These are phyloP conservation scores for Leccinum ochraceum DNA, from an alignment of 768 basidiomycete genomes.

Conservation along the genomic window DNA sequence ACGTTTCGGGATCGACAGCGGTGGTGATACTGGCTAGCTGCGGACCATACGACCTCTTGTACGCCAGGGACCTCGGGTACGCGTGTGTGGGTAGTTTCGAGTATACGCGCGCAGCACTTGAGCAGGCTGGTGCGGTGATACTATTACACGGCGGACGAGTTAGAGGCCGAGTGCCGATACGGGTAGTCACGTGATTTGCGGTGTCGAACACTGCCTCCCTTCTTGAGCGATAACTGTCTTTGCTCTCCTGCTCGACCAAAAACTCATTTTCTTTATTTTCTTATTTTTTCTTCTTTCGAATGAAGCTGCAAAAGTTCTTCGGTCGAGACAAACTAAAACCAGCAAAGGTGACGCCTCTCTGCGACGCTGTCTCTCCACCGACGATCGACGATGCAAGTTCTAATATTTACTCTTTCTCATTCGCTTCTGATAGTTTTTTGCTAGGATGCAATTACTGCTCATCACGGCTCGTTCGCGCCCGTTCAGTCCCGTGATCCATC, in stretches of 20 bases:
- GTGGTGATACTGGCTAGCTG: conserved; percentile 60
- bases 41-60: conserved; percentile 62
- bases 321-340: conserved; percentile 48
- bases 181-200: conserved; percentile 25
- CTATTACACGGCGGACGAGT: conserved; percentile 36
- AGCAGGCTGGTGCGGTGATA: conserved; percentile 43
- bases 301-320: conserved; percentile 60
- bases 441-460: conserved; percentile 30
- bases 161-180: conserved; percentile 13
- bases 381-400: conserved; percentile 33
- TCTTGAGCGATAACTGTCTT: conserved; percentile 12
- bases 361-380: conserved; percentile 17
- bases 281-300: conserved; percentile 24
- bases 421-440: no score
- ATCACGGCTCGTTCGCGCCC: conserved; percentile 18
- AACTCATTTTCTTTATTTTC: no score
- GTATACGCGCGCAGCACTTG: conserved; percentile 54
- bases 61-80: conserved; percentile 25
- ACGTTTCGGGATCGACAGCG: conserved; percentile 23
- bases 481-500: conserved; percentile 10
- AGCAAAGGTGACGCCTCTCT: conserved; percentile 30
- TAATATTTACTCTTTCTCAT: neutral
- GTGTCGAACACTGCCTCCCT: conserved; percentile 25
- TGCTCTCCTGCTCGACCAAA: neutral
- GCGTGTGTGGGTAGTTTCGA: conserved; percentile 58